Percentiles rank a stretch among this genome's conserved stretches.
Evolutionary conservation across 2,329 filamentous ascomycete genomes (phyloP).

Genomic region (Corniculantispora saksenae): DNA sequence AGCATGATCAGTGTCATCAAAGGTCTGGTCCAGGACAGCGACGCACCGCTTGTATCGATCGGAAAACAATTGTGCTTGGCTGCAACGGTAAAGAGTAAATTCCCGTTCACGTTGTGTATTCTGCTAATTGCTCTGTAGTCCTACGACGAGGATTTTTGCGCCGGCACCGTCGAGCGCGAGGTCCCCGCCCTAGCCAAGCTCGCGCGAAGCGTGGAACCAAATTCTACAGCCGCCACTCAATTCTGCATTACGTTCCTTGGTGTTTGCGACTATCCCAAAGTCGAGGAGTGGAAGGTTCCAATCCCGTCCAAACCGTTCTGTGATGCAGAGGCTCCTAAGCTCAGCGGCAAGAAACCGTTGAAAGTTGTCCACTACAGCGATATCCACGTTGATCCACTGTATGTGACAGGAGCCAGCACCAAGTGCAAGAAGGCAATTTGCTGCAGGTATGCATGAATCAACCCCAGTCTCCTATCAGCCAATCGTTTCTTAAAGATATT

Average conservation of each 20-base stretch:
- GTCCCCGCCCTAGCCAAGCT: slow-evolving; percentile 54
- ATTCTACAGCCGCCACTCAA: slow-evolving; percentile 50
- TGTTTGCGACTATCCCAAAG: slow-evolving; percentile 50
- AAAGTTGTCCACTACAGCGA: slow-evolving; percentile 63
- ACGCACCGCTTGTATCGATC: slow-evolving; percentile 39
- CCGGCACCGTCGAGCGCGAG: slow-evolving; percentile 52
- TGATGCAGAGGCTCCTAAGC: slow-evolving; percentile 33
- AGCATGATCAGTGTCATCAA: slow-evolving; percentile 40
- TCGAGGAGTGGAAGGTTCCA: slow-evolving; percentile 44
- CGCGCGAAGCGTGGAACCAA: slow-evolving; percentile 48
- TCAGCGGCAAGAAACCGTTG: slow-evolving; percentile 48
- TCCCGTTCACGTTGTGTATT: too few species aligned
- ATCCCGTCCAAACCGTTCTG: slow-evolving; percentile 46
- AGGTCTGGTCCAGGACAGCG: slow-evolving; percentile 43
- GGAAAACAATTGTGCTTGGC: slow-evolving; percentile 35
- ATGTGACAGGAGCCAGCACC: slow-evolving; percentile 53
- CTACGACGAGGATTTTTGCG: slow-evolving; percentile 57
- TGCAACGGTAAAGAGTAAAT: slow-evolving; percentile 29
- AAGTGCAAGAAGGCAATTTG: slow-evolving; percentile 61
- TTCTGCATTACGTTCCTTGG: slow-evolving; percentile 58
- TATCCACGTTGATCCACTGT: slow-evolving; percentile 59
- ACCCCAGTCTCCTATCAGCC: neutral
- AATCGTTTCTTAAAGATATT: neutral
- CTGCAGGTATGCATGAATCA: slow-evolving; percentile 47
- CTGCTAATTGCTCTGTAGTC: slow-evolving; percentile 32